Evolutionary conservation across 1,139 yeast species (phyloP).

Genomic region (Kodamaea sp.): DNA sequence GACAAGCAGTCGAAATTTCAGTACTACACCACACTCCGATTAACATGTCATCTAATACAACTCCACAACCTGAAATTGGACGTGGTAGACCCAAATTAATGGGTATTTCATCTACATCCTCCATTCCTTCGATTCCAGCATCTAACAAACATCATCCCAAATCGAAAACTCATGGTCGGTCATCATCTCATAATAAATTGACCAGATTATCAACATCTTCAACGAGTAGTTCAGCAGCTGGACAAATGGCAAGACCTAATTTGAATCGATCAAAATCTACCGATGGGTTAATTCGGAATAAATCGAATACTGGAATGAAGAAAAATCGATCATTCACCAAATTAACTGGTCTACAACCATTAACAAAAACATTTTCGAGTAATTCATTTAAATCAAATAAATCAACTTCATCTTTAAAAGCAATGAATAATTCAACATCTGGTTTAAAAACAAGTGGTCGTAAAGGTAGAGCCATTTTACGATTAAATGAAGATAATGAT

Average conservation of each 20-base stretch:
- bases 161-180: conserved; percentile 26
- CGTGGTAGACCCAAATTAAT: conserved; percentile 8
- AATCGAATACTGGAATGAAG: conserved; percentile 24
- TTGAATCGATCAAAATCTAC: conserved; percentile 42
- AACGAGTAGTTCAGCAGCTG: conserved; percentile 11
- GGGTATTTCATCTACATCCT: conserved; percentile 4
- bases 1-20: too few relatives aligned
- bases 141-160: conserved; percentile 6
- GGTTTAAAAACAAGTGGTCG: conserved; percentile 40
- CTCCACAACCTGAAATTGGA: conserved; percentile 3
- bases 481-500: conserved; percentile 25
- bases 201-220: conserved; percentile 19
- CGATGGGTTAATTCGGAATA: conserved; percentile 33
- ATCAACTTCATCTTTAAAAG: conserved; percentile 36
- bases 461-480: conserved; percentile 41
- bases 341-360: conserved; percentile 35
- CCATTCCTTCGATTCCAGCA: conserved; percentile 1
- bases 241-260: conserved; percentile 24
- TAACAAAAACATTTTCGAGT: conserved; percentile 36
- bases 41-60: neutral
- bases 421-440: conserved; percentile 16
- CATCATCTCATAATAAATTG: conserved; percentile 34
- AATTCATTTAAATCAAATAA: conserved; percentile 25
- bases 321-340: conserved; percentile 39
- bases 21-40: too few relatives aligned